phyloP scores from a whole-genome alignment of 768 basidiomycete species.

The Exsudoporus frostii region DNA sequence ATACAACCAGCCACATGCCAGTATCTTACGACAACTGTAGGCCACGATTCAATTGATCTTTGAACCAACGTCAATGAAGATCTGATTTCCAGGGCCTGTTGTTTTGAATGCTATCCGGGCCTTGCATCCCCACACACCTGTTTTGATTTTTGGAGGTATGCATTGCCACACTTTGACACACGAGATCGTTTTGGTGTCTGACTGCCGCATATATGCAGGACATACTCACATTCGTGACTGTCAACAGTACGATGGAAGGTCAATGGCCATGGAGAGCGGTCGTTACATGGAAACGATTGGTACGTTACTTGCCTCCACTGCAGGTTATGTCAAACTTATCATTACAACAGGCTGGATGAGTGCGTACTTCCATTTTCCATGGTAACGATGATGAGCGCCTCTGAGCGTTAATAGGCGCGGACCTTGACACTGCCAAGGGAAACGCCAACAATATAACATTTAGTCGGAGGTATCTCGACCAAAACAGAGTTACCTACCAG shows the following conservation, averaged over 20 bases:
- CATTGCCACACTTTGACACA: neutral
- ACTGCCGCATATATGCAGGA: conserved; percentile 33
- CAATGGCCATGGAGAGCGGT: conserved; percentile 65
- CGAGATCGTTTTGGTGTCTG: neutral
- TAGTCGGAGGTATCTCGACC: conserved; percentile 72
- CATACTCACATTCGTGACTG: conserved; percentile 41
- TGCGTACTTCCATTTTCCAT: conserved; percentile 26
- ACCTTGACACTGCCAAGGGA: conserved; percentile 41
- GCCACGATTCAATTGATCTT: conserved; percentile 11
- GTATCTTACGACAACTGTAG: conserved; percentile 64
- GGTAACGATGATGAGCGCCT: neutral
- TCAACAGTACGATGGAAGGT: conserved; percentile 21
- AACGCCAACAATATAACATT: conserved; percentile 54
- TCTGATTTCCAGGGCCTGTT: conserved; percentile 49
- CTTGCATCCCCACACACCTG: conserved; percentile 71
- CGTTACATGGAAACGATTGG: conserved; percentile 93
- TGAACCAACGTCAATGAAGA: neutral
- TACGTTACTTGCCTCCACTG: conserved; percentile 25
- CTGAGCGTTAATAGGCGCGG: conserved; percentile 37
- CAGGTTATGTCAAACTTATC: neutral
- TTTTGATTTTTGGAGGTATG: conserved; percentile 76
- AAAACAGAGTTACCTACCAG: conserved; percentile 75
- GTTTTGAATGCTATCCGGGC: conserved; percentile 73
- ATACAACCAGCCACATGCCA: conserved; percentile 73
- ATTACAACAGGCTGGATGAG: conserved; percentile 55